Percentiles rank a stretch among this genome's conserved stretches.
phyloP scores from a whole-genome alignment of 257 asterid species.

The Petunia axillaris region DNA sequence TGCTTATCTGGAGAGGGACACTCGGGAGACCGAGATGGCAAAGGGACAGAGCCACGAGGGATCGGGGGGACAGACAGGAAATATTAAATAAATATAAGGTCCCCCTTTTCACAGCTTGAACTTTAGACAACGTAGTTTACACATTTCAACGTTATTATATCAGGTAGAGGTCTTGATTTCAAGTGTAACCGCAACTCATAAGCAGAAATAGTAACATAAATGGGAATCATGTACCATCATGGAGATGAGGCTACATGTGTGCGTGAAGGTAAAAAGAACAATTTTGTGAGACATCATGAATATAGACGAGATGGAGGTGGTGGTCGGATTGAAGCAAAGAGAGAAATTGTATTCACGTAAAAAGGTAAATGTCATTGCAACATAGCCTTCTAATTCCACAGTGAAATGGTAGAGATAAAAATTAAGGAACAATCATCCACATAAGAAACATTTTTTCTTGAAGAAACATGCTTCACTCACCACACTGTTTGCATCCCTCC shows the following conservation, averaged over 20 bases:
- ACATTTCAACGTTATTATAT: conserved; percentile 2
- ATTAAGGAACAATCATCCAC: conserved; percentile 14
- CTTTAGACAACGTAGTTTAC: neutral
- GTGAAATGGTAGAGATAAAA: neutral
- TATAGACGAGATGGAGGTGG: neutral
- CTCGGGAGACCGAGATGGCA: neutral
- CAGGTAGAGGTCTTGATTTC: conserved; percentile 13
- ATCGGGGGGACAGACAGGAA: neutral
- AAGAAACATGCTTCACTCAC: conserved; percentile 50
- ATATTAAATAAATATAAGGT: no score
- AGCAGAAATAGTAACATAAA: conserved; percentile 1
- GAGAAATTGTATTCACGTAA: neutral
- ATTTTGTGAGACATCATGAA: neutral
- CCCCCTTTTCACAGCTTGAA: neutral
- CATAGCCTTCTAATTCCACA: neutral
- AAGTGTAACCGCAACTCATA: neutral
- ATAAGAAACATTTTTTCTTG: conserved; percentile 3
- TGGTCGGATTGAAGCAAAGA: neutral
- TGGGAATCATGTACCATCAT: neutral
- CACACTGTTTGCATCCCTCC: conserved; percentile 99
- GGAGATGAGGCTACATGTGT: neutral
- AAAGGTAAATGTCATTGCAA: neutral
- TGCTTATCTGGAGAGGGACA: neutral
- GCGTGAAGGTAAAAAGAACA: neutral
- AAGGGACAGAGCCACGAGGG: neutral